Conservation (phyloP, 2,329 filamentous ascomycete species). For the Phaeosphaeria sp. region DNA sequence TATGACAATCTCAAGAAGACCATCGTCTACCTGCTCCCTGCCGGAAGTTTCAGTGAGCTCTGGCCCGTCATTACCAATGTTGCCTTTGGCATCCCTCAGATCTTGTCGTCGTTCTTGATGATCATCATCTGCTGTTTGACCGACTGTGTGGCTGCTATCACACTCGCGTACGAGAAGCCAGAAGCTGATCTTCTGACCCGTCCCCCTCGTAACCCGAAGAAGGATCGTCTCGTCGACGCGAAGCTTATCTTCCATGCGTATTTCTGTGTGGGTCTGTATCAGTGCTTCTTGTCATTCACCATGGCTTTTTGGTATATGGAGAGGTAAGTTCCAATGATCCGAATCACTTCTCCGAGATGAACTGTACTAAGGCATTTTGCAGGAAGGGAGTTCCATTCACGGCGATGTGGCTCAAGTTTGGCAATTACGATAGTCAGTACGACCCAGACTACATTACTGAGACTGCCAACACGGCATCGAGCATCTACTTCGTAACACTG, state of each 20-base stretch:
- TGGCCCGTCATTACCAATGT: constrained; percentile 77
- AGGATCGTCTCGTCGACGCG: constrained; percentile 76
- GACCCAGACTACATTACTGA: constrained; percentile 42
- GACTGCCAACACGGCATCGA: constrained; percentile 69
- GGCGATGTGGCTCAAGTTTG: constrained; percentile 66
- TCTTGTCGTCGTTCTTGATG: constrained; percentile 76
- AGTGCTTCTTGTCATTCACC: constrained; percentile 51
- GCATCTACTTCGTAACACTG: constrained; percentile 80
- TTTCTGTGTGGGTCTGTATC: constrained; percentile 68
- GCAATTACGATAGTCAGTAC: constrained; percentile 32
- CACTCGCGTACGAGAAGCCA: constrained; percentile 77
- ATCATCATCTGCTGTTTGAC: constrained; percentile 70
- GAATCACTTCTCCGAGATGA: neutral
- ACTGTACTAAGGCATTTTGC: constrained; percentile 4
- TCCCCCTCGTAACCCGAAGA: constrained; percentile 71
- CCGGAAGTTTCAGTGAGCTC: constrained; percentile 77
- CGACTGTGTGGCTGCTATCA: constrained; percentile 69
- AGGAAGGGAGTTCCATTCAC: constrained; percentile 69
- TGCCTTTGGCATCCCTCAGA: constrained; percentile 74
- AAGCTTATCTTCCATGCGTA: constrained; percentile 77
- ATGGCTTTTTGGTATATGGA: constrained; percentile 57
- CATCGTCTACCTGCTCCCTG: constrained; percentile 75
- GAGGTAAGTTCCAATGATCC: constrained; percentile 9
- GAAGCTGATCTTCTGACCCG: constrained; percentile 77
- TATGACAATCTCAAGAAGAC: constrained; percentile 83